Evolutionary conservation across 1,139 yeast genomes (phyloP), one percentile per base, ranked within the genome.

Genomic region (Trichomonascaceae sp.): DNA sequence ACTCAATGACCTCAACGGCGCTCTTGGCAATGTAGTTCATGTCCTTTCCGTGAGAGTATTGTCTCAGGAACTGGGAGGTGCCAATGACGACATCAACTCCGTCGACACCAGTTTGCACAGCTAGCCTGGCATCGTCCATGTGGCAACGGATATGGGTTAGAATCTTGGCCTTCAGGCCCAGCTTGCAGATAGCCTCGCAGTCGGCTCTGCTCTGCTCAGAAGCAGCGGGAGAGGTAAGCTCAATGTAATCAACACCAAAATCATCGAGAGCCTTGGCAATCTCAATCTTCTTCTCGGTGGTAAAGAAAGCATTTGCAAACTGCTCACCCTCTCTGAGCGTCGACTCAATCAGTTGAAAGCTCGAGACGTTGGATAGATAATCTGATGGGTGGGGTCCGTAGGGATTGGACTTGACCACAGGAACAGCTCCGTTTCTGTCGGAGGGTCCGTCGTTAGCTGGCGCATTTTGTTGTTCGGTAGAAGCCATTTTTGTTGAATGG

Each of bases 21-120:
- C 82, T 69, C 68, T 89, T 81, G 53, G 97, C 94, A 60, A 89
- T 89, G 67, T 89, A 89, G 61, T 82, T 80, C 97, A 89, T 89
- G 64, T 89, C 98, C 69, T 89, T 89, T 57, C 98, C 98, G 59
- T 89, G 97, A 15, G 95, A 81, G 60, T 75, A 87, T 61, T 87
- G 80, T 65, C 97, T 78, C 54, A 89, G 69, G 60, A 85, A 89
- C 60, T 82, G 94, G 14, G 97, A 87, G 18, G 98, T 89, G 46
- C 97, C 98, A 62, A 89, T 89, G 36, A 89, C 97, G 34, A 89
- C 96, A 64, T 89, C 97, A 40, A 89, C 97, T 62, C 98, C 98
- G 57, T 89, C 97, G 40, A 89, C 97, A 57, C 98, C 97, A 30
- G 97, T 89, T 56, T 84, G 87, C 23, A 89, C 98, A 3, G 98